A percentile compares a stretch with the other conserved stretches of the same genome.
Evolutionary conservation across 2,329 filamentous ascomycete genomes (phyloP).

Genomic region (Neurospora sp.): DNA sequence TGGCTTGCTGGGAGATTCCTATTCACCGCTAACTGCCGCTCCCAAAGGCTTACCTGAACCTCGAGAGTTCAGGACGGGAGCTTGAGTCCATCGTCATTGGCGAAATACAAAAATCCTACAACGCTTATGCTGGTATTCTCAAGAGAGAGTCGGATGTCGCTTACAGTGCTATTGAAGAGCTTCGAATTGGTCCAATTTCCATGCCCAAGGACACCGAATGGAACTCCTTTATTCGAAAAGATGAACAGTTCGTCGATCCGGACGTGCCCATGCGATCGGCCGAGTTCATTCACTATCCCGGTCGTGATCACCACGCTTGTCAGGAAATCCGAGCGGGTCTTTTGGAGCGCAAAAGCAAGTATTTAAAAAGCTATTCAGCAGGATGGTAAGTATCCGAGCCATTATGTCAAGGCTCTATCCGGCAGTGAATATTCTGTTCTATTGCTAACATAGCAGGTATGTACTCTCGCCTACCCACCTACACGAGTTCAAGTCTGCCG

Average conservation of each 20-base stretch:
- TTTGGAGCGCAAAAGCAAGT: slow-evolving; percentile 96
- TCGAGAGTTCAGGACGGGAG: slow-evolving; percentile 89
- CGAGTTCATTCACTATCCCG: slow-evolving; percentile 83
- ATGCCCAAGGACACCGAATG: slow-evolving; percentile 94
- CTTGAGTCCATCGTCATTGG: slow-evolving; percentile 93
- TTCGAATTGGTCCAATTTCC: slow-evolving; percentile 76
- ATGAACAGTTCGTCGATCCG: slow-evolving; percentile 82
- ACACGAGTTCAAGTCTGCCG: slow-evolving; percentile 98
- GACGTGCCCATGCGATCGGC: slow-evolving; percentile 66
- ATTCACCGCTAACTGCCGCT: slow-evolving; percentile 13
- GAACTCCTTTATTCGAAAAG: slow-evolving; percentile 68
- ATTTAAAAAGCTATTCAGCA: slow-evolving; percentile 91
- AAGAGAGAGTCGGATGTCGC: slow-evolving; percentile 83
- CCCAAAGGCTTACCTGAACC: slow-evolving; percentile 75
- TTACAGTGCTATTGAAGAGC: slow-evolving; percentile 66
- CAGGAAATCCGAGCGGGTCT: slow-evolving; percentile 82
- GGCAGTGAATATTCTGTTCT: not conserved
- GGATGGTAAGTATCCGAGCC: slow-evolving; percentile 62
- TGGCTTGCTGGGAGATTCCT: not conserved
- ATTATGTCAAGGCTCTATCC: not conserved
- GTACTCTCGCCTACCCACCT: slow-evolving; percentile 92
- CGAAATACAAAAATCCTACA: slow-evolving; percentile 97
- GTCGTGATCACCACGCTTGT: slow-evolving; percentile 73
- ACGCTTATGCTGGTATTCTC: slow-evolving; percentile 81
- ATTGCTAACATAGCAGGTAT: slow-evolving; percentile 52